Conservation (phyloP, 2,329 filamentous ascomycete species). For the Fusarium subglutinans region DNA sequence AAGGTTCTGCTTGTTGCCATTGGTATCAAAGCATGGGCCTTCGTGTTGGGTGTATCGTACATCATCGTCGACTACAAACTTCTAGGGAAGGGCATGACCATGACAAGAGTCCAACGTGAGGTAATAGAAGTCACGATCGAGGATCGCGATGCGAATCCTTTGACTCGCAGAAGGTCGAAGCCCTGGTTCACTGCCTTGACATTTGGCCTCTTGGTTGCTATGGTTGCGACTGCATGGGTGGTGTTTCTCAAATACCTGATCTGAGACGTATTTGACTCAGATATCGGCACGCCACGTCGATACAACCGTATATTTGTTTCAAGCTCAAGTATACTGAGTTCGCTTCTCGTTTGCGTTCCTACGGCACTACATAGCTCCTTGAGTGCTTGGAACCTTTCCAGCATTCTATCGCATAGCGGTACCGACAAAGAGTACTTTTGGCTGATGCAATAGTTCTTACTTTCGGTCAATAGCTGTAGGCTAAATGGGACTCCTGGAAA, state of each 20-base stretch:
- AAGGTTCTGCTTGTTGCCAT: background rate
- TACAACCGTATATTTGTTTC: background rate
- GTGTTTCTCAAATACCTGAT: background rate
- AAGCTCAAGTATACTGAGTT: background rate
- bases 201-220: background rate
- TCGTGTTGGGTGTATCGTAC: background rate
- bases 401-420: background rate
- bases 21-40: background rate
- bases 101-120: background rate
- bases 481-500: background rate
- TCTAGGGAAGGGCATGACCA: background rate
- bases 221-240: background rate
- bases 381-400: background rate
- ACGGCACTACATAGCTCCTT: accelerated
- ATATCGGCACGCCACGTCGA: accelerated
- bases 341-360: background rate
- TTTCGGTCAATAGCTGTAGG: accelerated
- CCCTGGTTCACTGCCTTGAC: background rate
- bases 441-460: background rate
- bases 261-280: accelerated
- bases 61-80: background rate
- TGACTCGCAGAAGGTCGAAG: background rate
- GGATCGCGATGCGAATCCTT: background rate
- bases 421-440: background rate
- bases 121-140: background rate